phyloP scores from a whole-genome alignment of 2,329 filamentous ascomycete genomes.

The Fusarium sp. region DNA sequence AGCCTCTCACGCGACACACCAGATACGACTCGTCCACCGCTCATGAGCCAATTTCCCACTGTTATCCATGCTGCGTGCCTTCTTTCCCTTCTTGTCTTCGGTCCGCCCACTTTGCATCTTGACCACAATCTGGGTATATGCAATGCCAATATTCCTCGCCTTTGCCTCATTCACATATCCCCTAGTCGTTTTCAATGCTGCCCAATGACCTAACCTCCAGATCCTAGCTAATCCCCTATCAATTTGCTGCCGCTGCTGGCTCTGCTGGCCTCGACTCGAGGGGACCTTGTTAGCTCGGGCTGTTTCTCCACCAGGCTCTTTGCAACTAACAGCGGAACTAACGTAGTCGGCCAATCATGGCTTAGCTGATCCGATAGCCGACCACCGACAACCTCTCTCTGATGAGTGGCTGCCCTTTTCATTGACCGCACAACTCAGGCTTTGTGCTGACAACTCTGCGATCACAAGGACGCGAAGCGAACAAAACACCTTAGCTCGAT shows the following conservation, averaged over 20 bases:
- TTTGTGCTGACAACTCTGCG: conserved; percentile 33
- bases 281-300: conserved; percentile 31
- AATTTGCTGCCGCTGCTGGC: conserved; percentile 2
- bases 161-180: conserved; percentile 38
- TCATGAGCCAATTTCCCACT: conserved; percentile 24
- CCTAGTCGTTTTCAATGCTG: conserved; percentile 31
- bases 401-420: conserved; percentile 18
- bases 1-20: conserved; percentile 37
- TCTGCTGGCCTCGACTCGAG: conserved; percentile 30
- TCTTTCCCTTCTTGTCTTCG: conserved; percentile 31
- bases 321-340: conserved; percentile 31
- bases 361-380: conserved; percentile 49
- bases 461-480: conserved; percentile 34
- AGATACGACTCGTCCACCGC: conserved; percentile 5
- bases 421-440: conserved; percentile 34
- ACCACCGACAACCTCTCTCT: conserved; percentile 46
- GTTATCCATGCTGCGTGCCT: conserved; percentile 26
- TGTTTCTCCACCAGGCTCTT: conserved; percentile 32
- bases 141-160: conserved; percentile 12
- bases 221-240: conserved; percentile 23
- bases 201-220: conserved; percentile 14
- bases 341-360: conserved; percentile 46
- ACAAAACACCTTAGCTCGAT: neutral
- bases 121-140: conserved; percentile 20
- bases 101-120: conserved; percentile 20